These are phyloP conservation scores for Jaminaea rosea DNA, from an alignment of 1,284 basidiomycete species.

Conservation along the genomic window DNA sequence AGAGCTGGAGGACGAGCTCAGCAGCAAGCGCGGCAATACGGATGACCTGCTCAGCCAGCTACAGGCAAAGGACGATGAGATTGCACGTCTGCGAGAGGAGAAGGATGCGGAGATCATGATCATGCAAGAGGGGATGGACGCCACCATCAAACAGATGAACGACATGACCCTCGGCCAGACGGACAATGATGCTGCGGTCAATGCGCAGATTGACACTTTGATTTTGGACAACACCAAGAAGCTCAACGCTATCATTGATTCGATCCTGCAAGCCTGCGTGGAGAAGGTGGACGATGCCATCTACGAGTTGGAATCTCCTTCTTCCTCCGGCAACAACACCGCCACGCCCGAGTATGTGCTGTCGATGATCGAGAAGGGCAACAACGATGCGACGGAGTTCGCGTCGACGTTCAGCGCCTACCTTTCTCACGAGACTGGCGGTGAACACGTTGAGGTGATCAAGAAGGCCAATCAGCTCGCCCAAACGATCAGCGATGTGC, in stretches of 20 bases:
- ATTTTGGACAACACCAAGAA: slow-evolving; percentile 97
- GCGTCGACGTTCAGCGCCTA: slow-evolving; percentile 88
- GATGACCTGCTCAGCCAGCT: slow-evolving; percentile 77
- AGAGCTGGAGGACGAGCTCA: slow-evolving; percentile 86
- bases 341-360: slow-evolving; percentile 96
- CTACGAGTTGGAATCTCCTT: slow-evolving; percentile 92
- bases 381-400: slow-evolving; percentile 89
- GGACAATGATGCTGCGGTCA: slow-evolving; percentile 75
- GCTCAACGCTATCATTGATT: slow-evolving; percentile 96
- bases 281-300: slow-evolving; percentile 95
- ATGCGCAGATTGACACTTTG: slow-evolving; percentile 90
- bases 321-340: slow-evolving; percentile 83
- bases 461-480: slow-evolving; percentile 94
- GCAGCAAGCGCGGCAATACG: slow-evolving; percentile 60
- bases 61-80: slow-evolving; percentile 63
- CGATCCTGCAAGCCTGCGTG: slow-evolving; percentile 84
- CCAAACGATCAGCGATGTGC: slow-evolving; percentile 80
- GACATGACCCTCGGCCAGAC: slow-evolving; percentile 81
- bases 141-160: slow-evolving; percentile 77
- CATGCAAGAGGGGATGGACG: slow-evolving; percentile 91
- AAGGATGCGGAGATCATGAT: slow-evolving; percentile 95
- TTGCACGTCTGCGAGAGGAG: slow-evolving; percentile 77
- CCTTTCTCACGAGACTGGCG: slow-evolving; percentile 76
- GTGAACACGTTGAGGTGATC: slow-evolving; percentile 95
- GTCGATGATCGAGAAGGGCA: slow-evolving; percentile 95